Evolutionary conservation across 169 alveolate genomes (phyloP), one percentile per base, ranked within the genome.

Genomic region (Cryptosporidium felis): DNA sequence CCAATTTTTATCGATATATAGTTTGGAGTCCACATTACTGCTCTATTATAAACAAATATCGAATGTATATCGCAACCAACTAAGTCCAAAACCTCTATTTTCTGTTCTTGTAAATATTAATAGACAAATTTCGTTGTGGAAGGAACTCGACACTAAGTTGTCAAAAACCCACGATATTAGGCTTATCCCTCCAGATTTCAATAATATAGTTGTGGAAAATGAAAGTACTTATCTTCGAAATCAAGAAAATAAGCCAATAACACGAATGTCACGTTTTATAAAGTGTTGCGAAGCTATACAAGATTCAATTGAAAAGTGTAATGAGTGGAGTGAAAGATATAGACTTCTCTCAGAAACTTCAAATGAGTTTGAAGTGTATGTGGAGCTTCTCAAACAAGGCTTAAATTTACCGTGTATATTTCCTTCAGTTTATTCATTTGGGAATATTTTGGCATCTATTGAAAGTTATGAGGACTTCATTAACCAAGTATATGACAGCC

Each of bases 381-480:
- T 74, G 16, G 74, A 74, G 5, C 30, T 53, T 16, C 85, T 74
- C 12, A 74, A 74, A 12, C 74, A 74, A 9, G 85, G 85, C 2
- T 32, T 74, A 21, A 74, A 49, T 53, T 44, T 74, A 1, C 85
- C 85, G 9, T 74, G 85, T 53, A 49, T 74, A 3, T 74, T 53
- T 30, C 85, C 85, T 3, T 38, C 67, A 12, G 85, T 74, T 8
- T 74, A 74, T 49, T 21, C 67, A 14, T 56, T 74, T 21, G 85
- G 85, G 26, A 74, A 74, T 74, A 47, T 74, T 14, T 41, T 74
- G 23, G 85, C 85, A 53, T 74, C 85, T 21, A 74, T 74, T 34
- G 85, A 74, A 53, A 74, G 85, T 34, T 74, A 74, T 49, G 85
- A 74, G n/a, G 85, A 74, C 40, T 74, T 49, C 23, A 59, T 74